Evolutionary conservation across 2,329 filamentous ascomycete species (phyloP).

Genomic region (Pyrenochaeta sp.): DNA sequence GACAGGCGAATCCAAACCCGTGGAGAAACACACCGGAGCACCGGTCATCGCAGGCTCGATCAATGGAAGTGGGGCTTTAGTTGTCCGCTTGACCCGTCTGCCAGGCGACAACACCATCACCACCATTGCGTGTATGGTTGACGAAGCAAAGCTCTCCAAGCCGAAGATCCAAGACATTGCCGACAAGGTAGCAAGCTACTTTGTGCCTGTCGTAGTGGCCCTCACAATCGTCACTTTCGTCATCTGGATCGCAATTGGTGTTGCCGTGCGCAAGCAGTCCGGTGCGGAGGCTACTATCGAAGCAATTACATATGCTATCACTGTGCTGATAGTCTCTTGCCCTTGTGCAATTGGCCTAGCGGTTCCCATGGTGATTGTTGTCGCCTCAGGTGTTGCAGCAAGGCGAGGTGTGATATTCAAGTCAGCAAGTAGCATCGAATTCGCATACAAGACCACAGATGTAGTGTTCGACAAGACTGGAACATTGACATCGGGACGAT

Average conservation of each 20-base stretch:
- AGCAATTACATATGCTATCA: constrained; percentile 76
- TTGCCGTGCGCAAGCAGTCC: constrained; percentile 47
- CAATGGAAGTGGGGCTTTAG: constrained; percentile 61
- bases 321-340: constrained; percentile 77
- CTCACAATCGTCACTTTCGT: constrained; percentile 68
- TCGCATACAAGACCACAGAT: constrained; percentile 67
- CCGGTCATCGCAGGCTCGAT: constrained; percentile 71
- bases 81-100: constrained; percentile 65
- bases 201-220: constrained; percentile 71
- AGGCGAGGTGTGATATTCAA: constrained; percentile 75
- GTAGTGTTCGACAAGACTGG: constrained; percentile 85
- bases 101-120: constrained; percentile 76
- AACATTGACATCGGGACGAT: constrained; percentile 71
- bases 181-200: constrained; percentile 72
- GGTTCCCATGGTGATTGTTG: constrained; percentile 81
- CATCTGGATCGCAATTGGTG: constrained; percentile 70
- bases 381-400: constrained; percentile 73
- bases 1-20: constrained; percentile 72
- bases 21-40: constrained; percentile 64
- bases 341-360: constrained; percentile 80
- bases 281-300: constrained; percentile 61
- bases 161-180: constrained; percentile 74
- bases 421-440: constrained; percentile 68
- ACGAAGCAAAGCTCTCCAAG: constrained; percentile 73
- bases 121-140: constrained; percentile 74